These are phyloP conservation scores for Crepidotus variabilis DNA, from an alignment of 768 basidiomycete species.

Conservation along the genomic window DNA sequence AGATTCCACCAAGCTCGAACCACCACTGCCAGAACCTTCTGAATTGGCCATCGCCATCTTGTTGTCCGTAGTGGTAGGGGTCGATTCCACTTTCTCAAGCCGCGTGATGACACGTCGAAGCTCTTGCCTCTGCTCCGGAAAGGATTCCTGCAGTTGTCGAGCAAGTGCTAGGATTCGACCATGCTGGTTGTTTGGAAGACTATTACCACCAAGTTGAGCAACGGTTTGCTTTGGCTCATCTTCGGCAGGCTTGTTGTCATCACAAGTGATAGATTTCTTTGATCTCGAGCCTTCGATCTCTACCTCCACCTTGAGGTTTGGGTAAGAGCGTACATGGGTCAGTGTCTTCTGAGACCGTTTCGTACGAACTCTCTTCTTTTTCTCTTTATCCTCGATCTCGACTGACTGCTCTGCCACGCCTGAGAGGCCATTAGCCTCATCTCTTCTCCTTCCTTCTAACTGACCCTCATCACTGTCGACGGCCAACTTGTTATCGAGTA, in stretches of 20 bases:
- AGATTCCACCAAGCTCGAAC: conserved; percentile 3
- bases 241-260: not conserved
- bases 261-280: not conserved
- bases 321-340: conserved; percentile 12
- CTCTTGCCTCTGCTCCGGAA: conserved; percentile 44
- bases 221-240: not conserved
- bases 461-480: conserved; percentile 4
- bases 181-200: conserved; percentile 17
- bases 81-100: conserved; percentile 16
- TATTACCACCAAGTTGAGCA: not conserved
- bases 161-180: conserved; percentile 52
- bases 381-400: conserved; percentile 5
- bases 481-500: not conserved
- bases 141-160: conserved; percentile 50
- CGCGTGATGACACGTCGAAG: conserved; percentile 22
- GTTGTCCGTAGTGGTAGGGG: not conserved
- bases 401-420: not conserved
- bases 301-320: conserved; percentile 1
- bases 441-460: not conserved
- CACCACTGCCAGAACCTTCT: conserved; percentile 6
- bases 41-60: conserved; percentile 8
- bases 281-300: not conserved
- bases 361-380: conserved; percentile 10
- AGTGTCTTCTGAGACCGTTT: conserved; percentile 5
- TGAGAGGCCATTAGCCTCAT: not conserved